Conservation (phyloP, 2,329 filamentous ascomycete species). For the Verticillium isaacii region DNA sequence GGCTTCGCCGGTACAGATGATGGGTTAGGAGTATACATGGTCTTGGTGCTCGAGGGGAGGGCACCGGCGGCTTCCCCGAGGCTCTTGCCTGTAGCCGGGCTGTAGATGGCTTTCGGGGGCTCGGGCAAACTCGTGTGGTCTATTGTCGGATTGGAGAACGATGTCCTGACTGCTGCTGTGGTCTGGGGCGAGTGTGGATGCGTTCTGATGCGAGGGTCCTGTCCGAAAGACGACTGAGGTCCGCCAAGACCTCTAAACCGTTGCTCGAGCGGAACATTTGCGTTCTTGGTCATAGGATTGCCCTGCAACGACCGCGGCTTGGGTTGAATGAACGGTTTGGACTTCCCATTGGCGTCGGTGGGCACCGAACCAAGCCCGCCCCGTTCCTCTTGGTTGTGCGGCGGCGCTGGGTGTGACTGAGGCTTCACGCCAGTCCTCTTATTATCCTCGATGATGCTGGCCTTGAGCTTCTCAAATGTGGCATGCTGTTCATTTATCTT, state of each 20-base stretch:
- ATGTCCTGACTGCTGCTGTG: conserved; percentile 20
- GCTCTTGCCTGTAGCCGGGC: conserved; percentile 67
- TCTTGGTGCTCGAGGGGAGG: conserved; percentile 54
- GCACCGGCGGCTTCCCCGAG: conserved; percentile 40
- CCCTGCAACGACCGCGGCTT: conserved; percentile 66
- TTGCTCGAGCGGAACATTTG: conserved; percentile 43
- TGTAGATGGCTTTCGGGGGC: conserved; percentile 70
- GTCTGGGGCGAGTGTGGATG: conserved; percentile 34
- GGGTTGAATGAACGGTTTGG: conserved; percentile 51
- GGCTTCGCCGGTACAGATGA: not conserved
- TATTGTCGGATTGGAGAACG: not conserved
- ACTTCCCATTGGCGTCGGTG: conserved; percentile 17
- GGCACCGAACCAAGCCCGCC: not conserved
- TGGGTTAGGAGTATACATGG: conserved; percentile 2
- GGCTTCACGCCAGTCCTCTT: conserved; percentile 54
- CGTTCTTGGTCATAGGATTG: conserved; percentile 32
- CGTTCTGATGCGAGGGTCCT: conserved; percentile 50
- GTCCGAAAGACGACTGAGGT: conserved; percentile 31
- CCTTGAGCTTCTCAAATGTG: conserved; percentile 54
- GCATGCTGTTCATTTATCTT: conserved; percentile 42
- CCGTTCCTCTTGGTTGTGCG: not conserved
- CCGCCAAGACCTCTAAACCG: conserved; percentile 55
- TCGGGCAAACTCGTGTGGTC: conserved; percentile 40
- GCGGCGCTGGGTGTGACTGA: not conserved
- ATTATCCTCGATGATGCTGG: conserved; percentile 59